A percentile compares a stretch with the other conserved stretches of the same genome.
These are phyloP conservation scores for Psilocybe mexicana DNA, from an alignment of 1,284 basidiomycete genomes.

Conservation along the genomic window DNA sequence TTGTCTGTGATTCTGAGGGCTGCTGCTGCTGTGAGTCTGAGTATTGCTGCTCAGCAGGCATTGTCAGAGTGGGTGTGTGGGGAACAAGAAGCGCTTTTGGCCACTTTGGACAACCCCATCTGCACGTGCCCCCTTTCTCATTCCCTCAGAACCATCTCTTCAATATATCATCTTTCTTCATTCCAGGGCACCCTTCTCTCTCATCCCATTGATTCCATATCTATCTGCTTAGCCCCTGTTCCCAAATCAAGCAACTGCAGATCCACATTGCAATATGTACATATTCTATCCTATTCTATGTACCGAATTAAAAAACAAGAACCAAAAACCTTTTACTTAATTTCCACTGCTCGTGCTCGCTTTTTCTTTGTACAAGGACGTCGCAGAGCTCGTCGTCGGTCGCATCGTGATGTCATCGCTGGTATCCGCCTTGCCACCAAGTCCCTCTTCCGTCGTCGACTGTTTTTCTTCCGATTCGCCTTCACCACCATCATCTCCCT, in stretches of 20 bases:
- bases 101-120: neutral
- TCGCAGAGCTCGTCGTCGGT: conserved; percentile 23
- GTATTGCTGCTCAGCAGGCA: conserved; percentile 43
- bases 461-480: conserved; percentile 6
- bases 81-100: conserved; percentile 12
- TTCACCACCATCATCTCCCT: conserved; percentile 21
- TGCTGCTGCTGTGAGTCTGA: conserved; percentile 26
- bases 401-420: conserved; percentile 18
- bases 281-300: too few species aligned
- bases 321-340: neutral
- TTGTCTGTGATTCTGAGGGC: conserved; percentile 32
- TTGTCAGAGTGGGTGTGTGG: conserved; percentile 18
- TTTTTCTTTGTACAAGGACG: neutral
- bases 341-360: neutral
- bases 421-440: conserved; percentile 3
- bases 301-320: neutral
- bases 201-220: too few species aligned
- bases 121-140: conserved; percentile 11
- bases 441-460: conserved; percentile 17
- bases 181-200: neutral
- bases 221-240: too few species aligned
- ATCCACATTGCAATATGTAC: too few species aligned
- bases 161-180: neutral
- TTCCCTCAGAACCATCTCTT: neutral
- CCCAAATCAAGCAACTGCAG: too few species aligned